A percentile compares a stretch with the other conserved stretches of the same genome.
Evolutionary conservation across 2,329 filamentous ascomycete species (phyloP).

Genomic region (Neonectria ditissima): DNA sequence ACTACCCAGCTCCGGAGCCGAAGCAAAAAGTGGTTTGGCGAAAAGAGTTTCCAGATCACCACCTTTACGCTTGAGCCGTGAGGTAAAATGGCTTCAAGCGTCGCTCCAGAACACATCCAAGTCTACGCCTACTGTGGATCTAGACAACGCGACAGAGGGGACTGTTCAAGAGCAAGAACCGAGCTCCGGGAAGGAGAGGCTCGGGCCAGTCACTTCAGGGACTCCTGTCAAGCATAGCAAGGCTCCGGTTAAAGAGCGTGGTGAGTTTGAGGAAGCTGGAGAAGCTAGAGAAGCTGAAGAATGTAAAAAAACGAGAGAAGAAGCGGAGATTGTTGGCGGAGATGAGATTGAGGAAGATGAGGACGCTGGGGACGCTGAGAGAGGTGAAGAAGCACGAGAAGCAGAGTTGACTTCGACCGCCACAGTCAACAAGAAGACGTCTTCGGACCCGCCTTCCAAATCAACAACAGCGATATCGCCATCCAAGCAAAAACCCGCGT

Average conservation of each 20-base stretch:
- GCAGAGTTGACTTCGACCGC: not conserved
- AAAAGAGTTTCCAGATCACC: not conserved
- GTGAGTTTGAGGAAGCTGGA: not conserved
- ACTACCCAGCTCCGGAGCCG: not conserved
- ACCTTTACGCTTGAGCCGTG: conserved; percentile 3
- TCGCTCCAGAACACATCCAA: conserved; percentile 20
- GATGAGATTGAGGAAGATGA: not conserved
- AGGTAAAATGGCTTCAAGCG: conserved; percentile 35
- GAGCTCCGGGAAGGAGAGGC: not conserved
- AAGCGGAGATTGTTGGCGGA: not conserved
- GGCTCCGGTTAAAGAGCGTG: not conserved
- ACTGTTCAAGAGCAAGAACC: not conserved
- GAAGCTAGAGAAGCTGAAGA: not conserved
- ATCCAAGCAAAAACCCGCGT: not conserved
- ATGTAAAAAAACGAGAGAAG: not conserved
- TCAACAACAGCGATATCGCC: conserved; percentile 3
- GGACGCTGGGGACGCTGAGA: not conserved
- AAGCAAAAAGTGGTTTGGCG: not conserved
- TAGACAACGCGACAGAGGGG: not conserved
- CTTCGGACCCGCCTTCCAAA: not conserved
- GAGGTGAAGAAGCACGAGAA: not conserved
- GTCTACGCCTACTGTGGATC: not conserved
- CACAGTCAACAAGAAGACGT: not conserved
- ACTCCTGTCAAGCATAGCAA: not conserved
- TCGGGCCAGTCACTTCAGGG: not conserved